Percentiles rank a stretch among this genome's conserved stretches.
phyloP scores from a whole-genome alignment of 257 asterid species.

The Nicotiana obtusifolia region DNA sequence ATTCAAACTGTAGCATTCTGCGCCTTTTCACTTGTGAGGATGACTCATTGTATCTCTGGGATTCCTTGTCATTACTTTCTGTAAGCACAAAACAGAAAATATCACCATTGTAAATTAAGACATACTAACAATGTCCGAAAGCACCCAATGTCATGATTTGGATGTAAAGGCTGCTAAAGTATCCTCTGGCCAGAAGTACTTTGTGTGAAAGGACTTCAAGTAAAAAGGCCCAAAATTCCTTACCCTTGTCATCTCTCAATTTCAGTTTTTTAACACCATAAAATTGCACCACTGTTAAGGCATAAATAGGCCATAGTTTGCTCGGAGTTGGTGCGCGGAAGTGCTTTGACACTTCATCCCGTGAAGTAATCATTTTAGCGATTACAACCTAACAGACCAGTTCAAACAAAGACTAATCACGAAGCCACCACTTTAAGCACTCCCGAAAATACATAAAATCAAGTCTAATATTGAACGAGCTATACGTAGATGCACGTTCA shows the following conservation, averaged over 20 bases:
- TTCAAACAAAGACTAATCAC: neutral
- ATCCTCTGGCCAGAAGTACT: neutral
- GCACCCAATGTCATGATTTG: neutral
- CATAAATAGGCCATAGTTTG: neutral
- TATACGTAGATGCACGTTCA: neutral
- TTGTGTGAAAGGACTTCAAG: neutral
- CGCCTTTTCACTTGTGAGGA: constrained; percentile 74
- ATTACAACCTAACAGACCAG: neutral
- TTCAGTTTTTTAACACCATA: neutral
- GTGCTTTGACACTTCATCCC: neutral
- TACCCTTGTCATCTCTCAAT: neutral
- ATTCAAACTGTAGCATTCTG: constrained; percentile 68
- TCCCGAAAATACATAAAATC: neutral
- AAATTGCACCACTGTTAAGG: neutral
- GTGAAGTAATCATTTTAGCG: neutral
- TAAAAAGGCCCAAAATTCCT: neutral
- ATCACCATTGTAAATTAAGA: neutral
- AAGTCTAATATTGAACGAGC: neutral
- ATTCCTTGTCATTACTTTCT: constrained; percentile 49
- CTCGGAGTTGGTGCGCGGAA: neutral
- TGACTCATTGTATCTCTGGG: constrained; percentile 36
- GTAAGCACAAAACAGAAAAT: constrained; percentile 20
- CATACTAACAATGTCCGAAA: neutral
- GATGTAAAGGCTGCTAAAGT: neutral
- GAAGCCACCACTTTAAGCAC: neutral